phyloP scores from a whole-genome alignment of 108 stramenopile genomes.

The Pseudonitzschia multiseries region DNA sequence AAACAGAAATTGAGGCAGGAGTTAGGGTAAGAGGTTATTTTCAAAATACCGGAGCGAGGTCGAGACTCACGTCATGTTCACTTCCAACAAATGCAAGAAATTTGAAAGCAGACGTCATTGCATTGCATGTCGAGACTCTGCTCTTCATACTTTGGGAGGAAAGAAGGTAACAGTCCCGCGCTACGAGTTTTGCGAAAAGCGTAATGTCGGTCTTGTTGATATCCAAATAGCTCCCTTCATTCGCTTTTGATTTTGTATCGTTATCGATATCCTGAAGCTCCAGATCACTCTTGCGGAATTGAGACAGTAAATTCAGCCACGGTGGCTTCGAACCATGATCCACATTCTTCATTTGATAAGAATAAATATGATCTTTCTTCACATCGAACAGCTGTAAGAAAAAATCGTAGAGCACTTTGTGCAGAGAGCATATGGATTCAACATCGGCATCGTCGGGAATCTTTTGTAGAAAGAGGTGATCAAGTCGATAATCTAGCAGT shows the following conservation, averaged over 20 bases:
- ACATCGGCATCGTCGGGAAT: constrained; percentile 2
- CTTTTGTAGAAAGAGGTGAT: constrained; percentile 15
- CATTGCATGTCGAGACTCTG: constrained; percentile 26
- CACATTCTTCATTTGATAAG: not conserved
- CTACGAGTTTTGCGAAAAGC: constrained; percentile 20
- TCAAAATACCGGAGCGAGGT: not conserved
- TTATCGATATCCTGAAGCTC: not conserved
- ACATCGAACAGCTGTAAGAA: constrained; percentile 7
- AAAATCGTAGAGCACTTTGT: constrained; percentile 17
- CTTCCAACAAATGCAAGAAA: constrained; percentile 25
- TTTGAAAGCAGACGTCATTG: constrained; percentile 22
- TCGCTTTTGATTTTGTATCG: not conserved
- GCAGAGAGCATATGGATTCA: constrained; percentile 4
- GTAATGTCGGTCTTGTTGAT: constrained; percentile 4
- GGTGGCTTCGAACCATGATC: not conserved
- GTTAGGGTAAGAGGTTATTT: not conserved
- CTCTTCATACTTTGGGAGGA: constrained; percentile 23
- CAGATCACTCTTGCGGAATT: not conserved
- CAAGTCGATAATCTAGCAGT: constrained; percentile 18
- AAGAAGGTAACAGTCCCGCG: constrained; percentile 21
- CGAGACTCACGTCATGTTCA: not conserved
- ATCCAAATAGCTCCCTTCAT: not conserved
- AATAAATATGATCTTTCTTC: not conserved
- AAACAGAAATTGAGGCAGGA: not conserved
- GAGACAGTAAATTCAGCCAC: constrained; percentile 10